These are phyloP conservation scores for Neurospora crassa DNA, from an alignment of 2,329 filamentous ascomycete species.

Conservation along the genomic window DNA sequence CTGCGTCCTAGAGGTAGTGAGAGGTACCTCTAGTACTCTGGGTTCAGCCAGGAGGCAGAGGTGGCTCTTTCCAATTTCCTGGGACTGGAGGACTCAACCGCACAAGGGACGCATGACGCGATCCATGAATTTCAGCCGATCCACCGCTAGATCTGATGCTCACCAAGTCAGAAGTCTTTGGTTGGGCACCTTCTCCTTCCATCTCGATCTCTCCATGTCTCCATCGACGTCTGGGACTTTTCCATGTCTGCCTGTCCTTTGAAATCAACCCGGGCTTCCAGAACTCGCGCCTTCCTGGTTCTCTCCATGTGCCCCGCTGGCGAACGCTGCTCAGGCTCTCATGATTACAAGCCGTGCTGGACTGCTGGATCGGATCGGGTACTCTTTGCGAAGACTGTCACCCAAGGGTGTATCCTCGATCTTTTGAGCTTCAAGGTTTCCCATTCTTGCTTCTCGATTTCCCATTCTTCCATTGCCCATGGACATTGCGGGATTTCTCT, in stretches of 20 bases:
- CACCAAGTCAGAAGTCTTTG: background rate
- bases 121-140: background rate
- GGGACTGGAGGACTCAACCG: background rate
- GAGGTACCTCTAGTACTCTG: too few species aligned
- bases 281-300: background rate
- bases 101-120: background rate
- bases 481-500: background rate
- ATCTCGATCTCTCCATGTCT: too few species aligned
- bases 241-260: background rate
- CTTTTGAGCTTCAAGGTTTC: background rate
- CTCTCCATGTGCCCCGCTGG: background rate
- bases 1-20: background rate
- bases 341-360: background rate
- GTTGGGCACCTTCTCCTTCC: background rate
- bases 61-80: background rate
- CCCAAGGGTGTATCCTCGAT: background rate
- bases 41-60: background rate
- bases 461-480: background rate
- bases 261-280: background rate
- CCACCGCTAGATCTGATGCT: background rate
- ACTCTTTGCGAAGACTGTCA: background rate
- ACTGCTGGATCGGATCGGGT: background rate
- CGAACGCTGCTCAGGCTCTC: background rate
- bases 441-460: background rate
- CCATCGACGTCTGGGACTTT: too few species aligned